A percentile compares a stretch with the other conserved stretches of the same genome.
Conservation (phyloP, 495 filamentous ascomycete genomes). For the Collariella sp. region DNA sequence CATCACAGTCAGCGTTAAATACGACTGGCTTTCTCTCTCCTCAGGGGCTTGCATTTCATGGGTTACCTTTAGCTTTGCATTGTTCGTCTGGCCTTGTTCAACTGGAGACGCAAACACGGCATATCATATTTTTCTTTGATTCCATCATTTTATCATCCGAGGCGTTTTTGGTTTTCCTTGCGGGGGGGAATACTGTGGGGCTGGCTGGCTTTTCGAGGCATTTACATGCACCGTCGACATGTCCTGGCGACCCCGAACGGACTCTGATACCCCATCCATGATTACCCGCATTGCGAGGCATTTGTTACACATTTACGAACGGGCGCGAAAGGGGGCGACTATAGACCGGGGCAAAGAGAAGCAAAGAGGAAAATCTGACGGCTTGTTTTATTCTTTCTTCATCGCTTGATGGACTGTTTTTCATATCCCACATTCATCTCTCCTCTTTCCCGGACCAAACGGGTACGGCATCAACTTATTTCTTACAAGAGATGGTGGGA, state of each 20-base stretch:
- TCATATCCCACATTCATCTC: neutral
- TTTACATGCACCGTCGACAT: slow-evolving; percentile 10
- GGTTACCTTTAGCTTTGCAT: too few relatives aligned
- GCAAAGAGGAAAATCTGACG: slow-evolving; percentile 11
- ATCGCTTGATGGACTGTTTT: neutral
- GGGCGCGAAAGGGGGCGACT: slow-evolving; percentile 13
- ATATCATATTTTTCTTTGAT: neutral
- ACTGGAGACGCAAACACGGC: neutral
- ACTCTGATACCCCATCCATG: slow-evolving; percentile 9
- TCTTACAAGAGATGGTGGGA: too few relatives aligned
- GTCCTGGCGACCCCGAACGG: slow-evolving; percentile 7
- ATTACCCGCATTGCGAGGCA: slow-evolving; percentile 18
- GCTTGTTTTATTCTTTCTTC: neutral
- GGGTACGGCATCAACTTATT: too few relatives aligned
- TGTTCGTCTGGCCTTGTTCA: too few relatives aligned
- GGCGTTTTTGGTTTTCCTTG: neutral
- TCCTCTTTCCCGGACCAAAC: neutral
- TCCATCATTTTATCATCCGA: neutral
- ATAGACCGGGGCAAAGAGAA: slow-evolving; percentile 16
- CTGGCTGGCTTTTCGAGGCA: neutral
- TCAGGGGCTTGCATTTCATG: neutral
- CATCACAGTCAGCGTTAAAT: neutral
- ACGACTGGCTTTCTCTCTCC: neutral
- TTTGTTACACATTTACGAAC: neutral
- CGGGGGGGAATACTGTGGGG: neutral